Conservation (phyloP, 2,329 filamentous ascomycete species). For the Coniella vitis region DNA sequence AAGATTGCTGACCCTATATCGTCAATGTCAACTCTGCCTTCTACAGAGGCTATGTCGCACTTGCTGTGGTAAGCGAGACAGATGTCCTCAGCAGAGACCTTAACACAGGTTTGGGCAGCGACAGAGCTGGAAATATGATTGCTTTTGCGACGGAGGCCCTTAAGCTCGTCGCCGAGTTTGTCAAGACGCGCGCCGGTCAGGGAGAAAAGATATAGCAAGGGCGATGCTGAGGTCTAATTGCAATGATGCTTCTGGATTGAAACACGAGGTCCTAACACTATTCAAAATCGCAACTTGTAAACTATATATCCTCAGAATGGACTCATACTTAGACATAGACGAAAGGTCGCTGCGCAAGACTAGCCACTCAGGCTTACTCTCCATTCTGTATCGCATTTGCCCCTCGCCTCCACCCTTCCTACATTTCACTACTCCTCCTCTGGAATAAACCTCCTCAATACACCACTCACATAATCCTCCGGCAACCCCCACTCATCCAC, state of each 20-base stretch:
- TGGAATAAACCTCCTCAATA: slow-evolving; percentile 41
- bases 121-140: slow-evolving; percentile 57
- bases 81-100: slow-evolving; percentile 47
- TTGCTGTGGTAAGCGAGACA: slow-evolving; percentile 50
- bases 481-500: slow-evolving; percentile 43
- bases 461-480: slow-evolving; percentile 42
- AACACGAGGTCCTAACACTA: no score
- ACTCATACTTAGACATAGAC: no score
- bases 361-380: no score
- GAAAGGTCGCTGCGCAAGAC: no score
- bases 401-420: neutral
- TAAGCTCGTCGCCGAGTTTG: slow-evolving; percentile 48
- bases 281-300: no score
- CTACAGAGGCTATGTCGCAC: slow-evolving; percentile 51
- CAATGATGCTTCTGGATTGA: no score
- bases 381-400: no score
- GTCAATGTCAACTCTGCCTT: no score
- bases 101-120: slow-evolving; percentile 44
- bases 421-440: neutral
- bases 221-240: no score
- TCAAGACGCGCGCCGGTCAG: slow-evolving; percentile 23
- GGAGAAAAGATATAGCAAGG: slow-evolving; percentile 5
- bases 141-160: slow-evolving; percentile 52
- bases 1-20: neutral
- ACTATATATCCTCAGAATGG: no score